Conservation (phyloP, 805 yeast genomes). For the Myxozyma mucilagina region DNA sequence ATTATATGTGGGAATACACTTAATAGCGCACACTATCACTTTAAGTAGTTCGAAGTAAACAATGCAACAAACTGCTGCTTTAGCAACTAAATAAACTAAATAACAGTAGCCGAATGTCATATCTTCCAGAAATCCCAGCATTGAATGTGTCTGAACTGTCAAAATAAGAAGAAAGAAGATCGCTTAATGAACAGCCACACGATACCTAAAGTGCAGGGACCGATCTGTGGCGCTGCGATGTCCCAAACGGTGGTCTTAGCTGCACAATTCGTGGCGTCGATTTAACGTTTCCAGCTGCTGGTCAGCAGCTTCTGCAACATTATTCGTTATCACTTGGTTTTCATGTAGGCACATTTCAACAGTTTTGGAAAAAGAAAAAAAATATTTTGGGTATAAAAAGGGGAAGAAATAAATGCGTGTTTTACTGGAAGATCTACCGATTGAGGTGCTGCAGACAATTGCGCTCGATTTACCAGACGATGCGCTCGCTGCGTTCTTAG, state of each 20-base stretch:
- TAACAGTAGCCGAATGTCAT: too few species aligned
- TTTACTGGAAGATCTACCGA: constrained; percentile 17
- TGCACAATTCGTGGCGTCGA: neutral
- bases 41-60: too few species aligned
- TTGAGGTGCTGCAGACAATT: constrained; percentile 23
- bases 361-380: neutral
- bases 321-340: neutral
- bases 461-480: constrained; percentile 21
- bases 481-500: constrained; percentile 4
- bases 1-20: too few species aligned
- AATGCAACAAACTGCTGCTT: too few species aligned
- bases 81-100: too few species aligned
- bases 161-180: too few species aligned
- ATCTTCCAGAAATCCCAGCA: too few species aligned
- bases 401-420: neutral
- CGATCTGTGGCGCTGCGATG: neutral
- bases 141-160: too few species aligned
- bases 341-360: neutral
- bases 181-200: too few species aligned
- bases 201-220: too few species aligned
- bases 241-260: constrained; percentile 5
- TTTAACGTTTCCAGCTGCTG: neutral
- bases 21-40: too few species aligned
- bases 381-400: neutral
- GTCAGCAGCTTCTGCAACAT: neutral